Evolutionary conservation across 148 eudicot species (phyloP).

Genomic region (Rheum nobile): DNA sequence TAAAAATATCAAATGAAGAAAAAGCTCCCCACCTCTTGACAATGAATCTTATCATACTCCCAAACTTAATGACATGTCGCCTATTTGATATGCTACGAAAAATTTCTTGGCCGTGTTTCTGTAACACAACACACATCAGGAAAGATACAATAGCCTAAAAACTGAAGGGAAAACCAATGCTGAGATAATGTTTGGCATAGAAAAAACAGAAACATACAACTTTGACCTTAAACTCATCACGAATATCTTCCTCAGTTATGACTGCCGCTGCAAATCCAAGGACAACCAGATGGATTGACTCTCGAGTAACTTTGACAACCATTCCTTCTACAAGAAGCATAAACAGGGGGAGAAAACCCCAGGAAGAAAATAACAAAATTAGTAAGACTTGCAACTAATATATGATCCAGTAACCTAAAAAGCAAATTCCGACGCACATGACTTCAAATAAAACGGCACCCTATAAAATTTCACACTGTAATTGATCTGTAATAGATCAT

Average conservation of each 20-base stretch:
- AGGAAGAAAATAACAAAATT: neutral
- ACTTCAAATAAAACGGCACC: too few relatives aligned
- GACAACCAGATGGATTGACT: constrained; percentile 69
- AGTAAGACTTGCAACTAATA: neutral
- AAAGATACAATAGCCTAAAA: neutral
- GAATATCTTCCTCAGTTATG: constrained; percentile 62
- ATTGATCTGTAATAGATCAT: neutral
- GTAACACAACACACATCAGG: constrained; percentile 11
- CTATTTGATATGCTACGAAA: constrained; percentile 45
- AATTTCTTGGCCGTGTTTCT: constrained; percentile 52
- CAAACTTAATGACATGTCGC: constrained; percentile 64
- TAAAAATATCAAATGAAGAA: neutral
- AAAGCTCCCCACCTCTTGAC: constrained; percentile 52
- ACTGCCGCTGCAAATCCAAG: constrained; percentile 87
- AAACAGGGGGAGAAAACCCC: neutral
- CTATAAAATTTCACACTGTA: too few relatives aligned
- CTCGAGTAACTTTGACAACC: constrained; percentile 63
- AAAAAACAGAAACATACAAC: constrained; percentile 28
- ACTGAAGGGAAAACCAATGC: neutral
- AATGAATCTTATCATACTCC: constrained; percentile 48
- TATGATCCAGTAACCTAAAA: neutral
- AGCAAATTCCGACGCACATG: neutral
- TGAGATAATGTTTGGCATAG: neutral
- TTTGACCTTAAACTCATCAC: constrained; percentile 57
- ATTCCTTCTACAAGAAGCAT: constrained; percentile 52